Evolutionary conservation across 345 rosid genomes (phyloP), one percentile per base, ranked within the genome.

Genomic region (Hibiscus trionum): DNA sequence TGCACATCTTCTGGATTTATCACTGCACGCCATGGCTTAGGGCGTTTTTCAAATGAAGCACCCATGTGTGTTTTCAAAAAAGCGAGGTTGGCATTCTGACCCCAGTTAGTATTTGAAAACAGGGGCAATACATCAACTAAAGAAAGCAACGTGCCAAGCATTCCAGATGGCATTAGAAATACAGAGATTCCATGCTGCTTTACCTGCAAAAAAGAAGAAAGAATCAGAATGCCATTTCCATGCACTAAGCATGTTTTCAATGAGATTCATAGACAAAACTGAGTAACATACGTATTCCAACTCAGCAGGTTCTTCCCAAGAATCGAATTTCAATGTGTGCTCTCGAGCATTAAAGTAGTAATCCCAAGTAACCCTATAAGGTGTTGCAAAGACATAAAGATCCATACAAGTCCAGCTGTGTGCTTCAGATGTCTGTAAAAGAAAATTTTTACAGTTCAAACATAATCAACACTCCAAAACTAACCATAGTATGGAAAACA

Each of bases 121-220:
- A 95, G 83, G 68, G 99, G 98, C 71, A 95, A 85, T 37, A 95
- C 96, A 74, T 95, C 99, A 5, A 90, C 77, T 73, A 90, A 75
- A 15, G 99, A 89, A 73, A 85, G 89, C 80, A 95, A 76, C 5
- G 96, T 90, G 75, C 99, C 99, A 49, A 95, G 77, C 99, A 92
- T 95, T 73, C 99, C 98, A 24, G 98, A 85, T 9, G 92, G 99
- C 99, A 95, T 92, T 10, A 95, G 97, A 83, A 95, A 95, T 52
- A 92, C 90, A 55, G 98, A 95, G 68, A 95, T 81, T 42, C 98
- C 99, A 64, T 89, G 96, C 82, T 89, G 86, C 89, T 87, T 95
- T 76, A 95, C 24, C 24, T 21, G 24, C 24, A 21, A 21, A 21
- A 21, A 21, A 21, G 24, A 21, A 21, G 24, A 21, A 21, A 21